A percentile compares a stretch with the other conserved stretches of the same genome.
phyloP scores from a whole-genome alignment of 306 rosid species.

The Amphicarpaea edgeworthii region DNA sequence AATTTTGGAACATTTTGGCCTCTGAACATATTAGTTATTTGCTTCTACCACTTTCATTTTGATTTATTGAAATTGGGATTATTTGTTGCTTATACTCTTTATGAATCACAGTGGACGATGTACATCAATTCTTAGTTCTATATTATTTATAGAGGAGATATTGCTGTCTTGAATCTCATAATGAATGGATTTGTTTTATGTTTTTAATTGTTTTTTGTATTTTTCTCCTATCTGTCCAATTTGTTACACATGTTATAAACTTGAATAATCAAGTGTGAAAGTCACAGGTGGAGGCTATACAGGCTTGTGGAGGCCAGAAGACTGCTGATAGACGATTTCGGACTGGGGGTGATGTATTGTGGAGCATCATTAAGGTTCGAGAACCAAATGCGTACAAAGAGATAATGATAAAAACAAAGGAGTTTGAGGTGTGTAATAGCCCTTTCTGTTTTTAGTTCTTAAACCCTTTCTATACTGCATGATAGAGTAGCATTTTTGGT shows the following conservation, averaged over 20 bases:
- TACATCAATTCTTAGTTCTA: constrained; percentile 2
- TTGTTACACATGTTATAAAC: constrained; percentile 18
- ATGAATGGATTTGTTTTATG: not conserved
- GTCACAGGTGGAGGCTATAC: constrained; percentile 82
- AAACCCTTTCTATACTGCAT: not conserved
- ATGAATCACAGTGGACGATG: constrained; percentile 14
- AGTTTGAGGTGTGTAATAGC: constrained; percentile 73
- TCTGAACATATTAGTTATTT: not conserved
- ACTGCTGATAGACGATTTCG: constrained; percentile 70
- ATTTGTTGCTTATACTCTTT: constrained; percentile 14
- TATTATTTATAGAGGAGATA: constrained; percentile 19
- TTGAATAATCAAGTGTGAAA: constrained; percentile 41
- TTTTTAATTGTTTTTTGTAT: constrained; percentile 3
- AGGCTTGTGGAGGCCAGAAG: constrained; percentile 90
- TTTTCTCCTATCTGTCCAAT: constrained; percentile 21
- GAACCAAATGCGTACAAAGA: constrained; percentile 88
- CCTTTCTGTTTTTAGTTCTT: constrained; percentile 3
- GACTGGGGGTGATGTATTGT: constrained; percentile 84
- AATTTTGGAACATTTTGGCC: constrained; percentile 6
- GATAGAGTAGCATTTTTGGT: too few relatives aligned
- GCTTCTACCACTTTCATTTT: not conserved
- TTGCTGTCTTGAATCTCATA: constrained; percentile 25
- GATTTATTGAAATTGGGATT: not conserved
- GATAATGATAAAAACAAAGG: constrained; percentile 84
- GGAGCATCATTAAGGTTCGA: constrained; percentile 79